These are phyloP conservation scores for Xylariaceae sp. DNA, from an alignment of 2,329 filamentous ascomycete species.

Conservation along the genomic window DNA sequence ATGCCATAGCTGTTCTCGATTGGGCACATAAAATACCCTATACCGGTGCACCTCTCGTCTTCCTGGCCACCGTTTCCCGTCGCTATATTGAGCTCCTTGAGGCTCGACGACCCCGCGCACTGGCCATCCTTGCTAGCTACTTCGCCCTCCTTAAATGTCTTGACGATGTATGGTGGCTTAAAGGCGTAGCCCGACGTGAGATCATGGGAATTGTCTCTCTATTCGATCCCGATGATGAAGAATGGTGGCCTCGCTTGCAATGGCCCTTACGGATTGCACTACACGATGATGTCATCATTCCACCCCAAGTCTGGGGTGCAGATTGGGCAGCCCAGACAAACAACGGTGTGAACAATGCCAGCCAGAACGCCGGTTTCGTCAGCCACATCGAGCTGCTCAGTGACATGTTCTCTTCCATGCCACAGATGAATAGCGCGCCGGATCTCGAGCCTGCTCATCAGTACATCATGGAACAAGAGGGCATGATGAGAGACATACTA, in stretches of 20 bases:
- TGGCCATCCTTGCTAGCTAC: constrained; percentile 70
- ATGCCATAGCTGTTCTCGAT: constrained; percentile 70
- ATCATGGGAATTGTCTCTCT: constrained; percentile 68
- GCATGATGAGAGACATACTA: constrained; percentile 31
- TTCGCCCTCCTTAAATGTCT: constrained; percentile 69
- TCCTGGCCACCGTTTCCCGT: constrained; percentile 69
- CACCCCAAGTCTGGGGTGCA: constrained; percentile 63
- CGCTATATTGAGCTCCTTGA: constrained; percentile 67
- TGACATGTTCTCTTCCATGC: constrained; percentile 46
- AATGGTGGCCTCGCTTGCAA: constrained; percentile 67
- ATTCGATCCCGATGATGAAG: constrained; percentile 61
- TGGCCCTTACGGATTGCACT: constrained; percentile 66
- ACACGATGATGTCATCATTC: constrained; percentile 61
- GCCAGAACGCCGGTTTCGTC: constrained; percentile 43
- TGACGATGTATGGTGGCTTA: constrained; percentile 72
- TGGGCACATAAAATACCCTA: constrained; percentile 69
- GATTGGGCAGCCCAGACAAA: constrained; percentile 55
- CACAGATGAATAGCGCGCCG: constrained; percentile 27
- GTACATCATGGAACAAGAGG: constrained; percentile 27
- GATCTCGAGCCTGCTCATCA: constrained; percentile 31
- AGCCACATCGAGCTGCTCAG: constrained; percentile 56
- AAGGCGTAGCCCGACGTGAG: constrained; percentile 69
- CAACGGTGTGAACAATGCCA: constrained; percentile 41
- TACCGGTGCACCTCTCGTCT: constrained; percentile 64
- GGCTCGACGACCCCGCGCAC: constrained; percentile 64